Percentiles rank a stretch among this genome's conserved stretches.
These are phyloP conservation scores for Ceratobasidium papillatum DNA, from an alignment of 1,284 basidiomycete genomes.

Conservation along the genomic window DNA sequence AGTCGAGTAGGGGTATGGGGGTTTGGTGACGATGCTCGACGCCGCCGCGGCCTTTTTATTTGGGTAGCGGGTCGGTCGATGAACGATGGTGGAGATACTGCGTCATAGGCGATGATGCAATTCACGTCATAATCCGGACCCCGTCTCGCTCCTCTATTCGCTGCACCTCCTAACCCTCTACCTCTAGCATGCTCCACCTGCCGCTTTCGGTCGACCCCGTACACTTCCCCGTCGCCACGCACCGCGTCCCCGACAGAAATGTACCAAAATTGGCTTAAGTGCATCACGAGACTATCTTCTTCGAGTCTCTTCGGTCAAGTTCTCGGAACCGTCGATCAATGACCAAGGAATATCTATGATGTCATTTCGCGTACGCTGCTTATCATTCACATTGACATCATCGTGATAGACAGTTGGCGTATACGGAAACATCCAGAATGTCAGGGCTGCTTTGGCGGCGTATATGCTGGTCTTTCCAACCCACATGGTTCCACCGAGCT, in stretches of 20 bases:
- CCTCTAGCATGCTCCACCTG: not conserved
- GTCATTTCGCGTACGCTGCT: not conserved
- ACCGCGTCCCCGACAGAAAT: not conserved
- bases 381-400: slow-evolving; percentile 8
- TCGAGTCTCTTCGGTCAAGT: slow-evolving; percentile 1
- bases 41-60: not conserved
- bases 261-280: not conserved
- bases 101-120: slow-evolving; percentile 11
- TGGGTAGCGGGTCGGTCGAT: not conserved
- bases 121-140: not conserved
- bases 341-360: not conserved
- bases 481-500: not conserved
- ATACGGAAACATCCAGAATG: not conserved
- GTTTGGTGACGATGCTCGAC: not conserved
- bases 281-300: not conserved
- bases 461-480: not conserved
- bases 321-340: slow-evolving; percentile 18
- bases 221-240: not conserved
- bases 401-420: not conserved
- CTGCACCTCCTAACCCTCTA: slow-evolving; percentile 8
- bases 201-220: not conserved
- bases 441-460: not conserved
- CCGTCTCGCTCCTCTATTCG: not conserved
- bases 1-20: slow-evolving; percentile 2
- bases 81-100: not conserved